Conservation (phyloP, 345 rosid species). For the Rhodamnia argentea region DNA sequence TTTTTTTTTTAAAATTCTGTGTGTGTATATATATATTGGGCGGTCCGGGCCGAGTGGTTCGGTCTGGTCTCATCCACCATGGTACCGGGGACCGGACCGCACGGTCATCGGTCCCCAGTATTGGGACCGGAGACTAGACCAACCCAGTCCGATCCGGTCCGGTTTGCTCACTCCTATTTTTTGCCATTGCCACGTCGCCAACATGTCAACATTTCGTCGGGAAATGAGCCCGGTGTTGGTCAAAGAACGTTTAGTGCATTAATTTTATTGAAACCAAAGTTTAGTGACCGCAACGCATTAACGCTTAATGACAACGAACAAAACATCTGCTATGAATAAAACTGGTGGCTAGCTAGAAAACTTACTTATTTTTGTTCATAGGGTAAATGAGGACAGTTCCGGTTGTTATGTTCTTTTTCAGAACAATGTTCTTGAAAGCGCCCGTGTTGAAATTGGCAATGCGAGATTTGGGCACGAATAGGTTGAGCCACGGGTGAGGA, state of each 20-base stretch:
- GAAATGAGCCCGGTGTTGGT: not conserved
- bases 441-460: slow-evolving; percentile 23
- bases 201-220: not conserved
- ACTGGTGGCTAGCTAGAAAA: not conserved
- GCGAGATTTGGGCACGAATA: slow-evolving; percentile 28
- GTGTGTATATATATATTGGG: too few species aligned
- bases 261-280: not conserved
- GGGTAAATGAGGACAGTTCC: slow-evolving; percentile 9
- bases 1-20: too few species aligned
- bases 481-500: slow-evolving; percentile 38
- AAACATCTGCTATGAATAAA: not conserved
- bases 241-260: not conserved
- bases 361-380: slow-evolving; percentile 6
- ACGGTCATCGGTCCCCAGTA: too few species aligned
- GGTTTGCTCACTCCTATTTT: too few species aligned
- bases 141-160: too few species aligned
- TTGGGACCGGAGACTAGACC: too few species aligned
- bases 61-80: too few species aligned
- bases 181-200: not conserved
- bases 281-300: not conserved
- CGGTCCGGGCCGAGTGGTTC: too few species aligned
- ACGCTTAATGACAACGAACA: not conserved
- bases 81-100: too few species aligned
- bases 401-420: slow-evolving; percentile 6
- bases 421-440: slow-evolving; percentile 24